These are phyloP conservation scores for Austroboletus eburneus DNA, from an alignment of 768 basidiomycete genomes.

Conservation along the genomic window DNA sequence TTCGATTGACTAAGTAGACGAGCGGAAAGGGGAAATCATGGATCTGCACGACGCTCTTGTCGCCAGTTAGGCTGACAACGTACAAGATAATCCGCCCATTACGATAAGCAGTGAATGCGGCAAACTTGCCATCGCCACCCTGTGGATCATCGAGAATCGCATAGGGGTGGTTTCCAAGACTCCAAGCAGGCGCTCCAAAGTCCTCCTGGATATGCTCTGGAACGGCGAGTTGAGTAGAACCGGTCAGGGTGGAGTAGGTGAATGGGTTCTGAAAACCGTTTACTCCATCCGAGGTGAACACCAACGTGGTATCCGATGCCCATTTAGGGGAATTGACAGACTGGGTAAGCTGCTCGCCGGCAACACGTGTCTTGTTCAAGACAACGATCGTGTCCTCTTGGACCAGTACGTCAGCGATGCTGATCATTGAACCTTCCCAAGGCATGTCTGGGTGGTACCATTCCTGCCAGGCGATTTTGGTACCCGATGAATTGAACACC, in stretches of 20 bases:
- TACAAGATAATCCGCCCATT: conserved; percentile 32
- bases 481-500: conserved; percentile 52
- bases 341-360: no score
- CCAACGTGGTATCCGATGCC: no score
- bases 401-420: conserved; percentile 49
- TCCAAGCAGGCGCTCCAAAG: conserved; percentile 20
- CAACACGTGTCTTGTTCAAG: no score
- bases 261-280: conserved; percentile 56
- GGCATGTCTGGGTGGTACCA: conserved; percentile 68
- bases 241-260: no score
- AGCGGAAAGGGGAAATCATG: no score
- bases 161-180: conserved; percentile 17
- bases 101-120: conserved; percentile 15
- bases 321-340: no score
- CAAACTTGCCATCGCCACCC: conserved; percentile 4
- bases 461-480: conserved; percentile 51
- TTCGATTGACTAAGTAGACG: no score
- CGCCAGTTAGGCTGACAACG: conserved; percentile 19
- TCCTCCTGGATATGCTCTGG: conserved; percentile 20
- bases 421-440: conserved; percentile 56
- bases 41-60: no score
- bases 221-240: no score
- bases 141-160: conserved; percentile 20
- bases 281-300: no score
- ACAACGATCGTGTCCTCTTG: no score